Conservation (phyloP, 1,284 basidiomycete genomes). For the Tranzscheliella williamsii region DNA sequence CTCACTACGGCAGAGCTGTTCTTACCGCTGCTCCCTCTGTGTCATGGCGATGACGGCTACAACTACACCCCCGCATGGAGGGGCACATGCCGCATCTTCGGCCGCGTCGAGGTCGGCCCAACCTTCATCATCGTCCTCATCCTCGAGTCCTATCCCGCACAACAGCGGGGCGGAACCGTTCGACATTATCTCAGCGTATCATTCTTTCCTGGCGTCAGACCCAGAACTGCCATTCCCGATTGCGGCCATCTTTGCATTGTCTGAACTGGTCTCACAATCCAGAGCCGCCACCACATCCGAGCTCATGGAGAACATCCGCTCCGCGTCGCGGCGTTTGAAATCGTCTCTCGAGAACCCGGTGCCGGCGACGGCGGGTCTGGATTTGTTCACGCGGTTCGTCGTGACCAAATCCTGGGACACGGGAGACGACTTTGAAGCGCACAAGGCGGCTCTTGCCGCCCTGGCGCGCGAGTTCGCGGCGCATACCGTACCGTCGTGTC, state of each 20-base stretch:
- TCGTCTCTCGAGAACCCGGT: conserved; percentile 75
- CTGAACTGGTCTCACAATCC: conserved; percentile 75
- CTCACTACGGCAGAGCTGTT: no score
- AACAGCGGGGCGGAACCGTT: conserved; percentile 17
- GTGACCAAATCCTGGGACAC: conserved; percentile 81
- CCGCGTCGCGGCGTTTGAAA: conserved; percentile 72
- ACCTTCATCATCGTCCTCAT: no score
- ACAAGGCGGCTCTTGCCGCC: conserved; percentile 77
- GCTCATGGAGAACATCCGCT: conserved; percentile 78
- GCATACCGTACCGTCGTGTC: conserved; percentile 66
- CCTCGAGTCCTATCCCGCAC: no score
- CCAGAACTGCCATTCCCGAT: conserved; percentile 78
- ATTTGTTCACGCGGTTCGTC: conserved; percentile 85
- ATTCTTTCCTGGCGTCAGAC: conserved; percentile 40
- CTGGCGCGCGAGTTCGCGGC: conserved; percentile 76
- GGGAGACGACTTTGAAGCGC: conserved; percentile 75
- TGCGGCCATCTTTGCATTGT: conserved; percentile 80
- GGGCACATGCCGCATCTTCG: no score
- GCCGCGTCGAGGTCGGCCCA: no score
- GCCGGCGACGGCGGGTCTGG: conserved; percentile 83
- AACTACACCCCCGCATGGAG: no score
- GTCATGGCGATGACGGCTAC: no score
- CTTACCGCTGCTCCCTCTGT: no score
- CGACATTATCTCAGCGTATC: conserved; percentile 50
- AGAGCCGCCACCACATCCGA: conserved; percentile 88